Conservation (phyloP, 2,329 filamentous ascomycete species). For the Xylaria sp. region DNA sequence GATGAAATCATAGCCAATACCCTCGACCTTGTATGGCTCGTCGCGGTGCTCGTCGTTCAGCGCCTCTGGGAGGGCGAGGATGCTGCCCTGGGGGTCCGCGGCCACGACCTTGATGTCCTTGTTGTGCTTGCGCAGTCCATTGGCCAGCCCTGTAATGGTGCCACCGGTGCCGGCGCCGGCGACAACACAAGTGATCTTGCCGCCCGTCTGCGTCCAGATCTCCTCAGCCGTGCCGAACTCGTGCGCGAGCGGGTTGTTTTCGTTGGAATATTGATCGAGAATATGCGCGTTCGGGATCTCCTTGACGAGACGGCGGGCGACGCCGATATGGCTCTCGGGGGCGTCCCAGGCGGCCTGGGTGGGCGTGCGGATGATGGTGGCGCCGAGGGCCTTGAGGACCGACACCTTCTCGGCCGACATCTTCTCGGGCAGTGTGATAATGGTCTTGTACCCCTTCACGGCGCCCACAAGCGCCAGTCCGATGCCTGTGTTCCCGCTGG, state of each 20-base stretch:
- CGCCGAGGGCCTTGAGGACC: constrained; percentile 90
- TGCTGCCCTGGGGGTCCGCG: constrained; percentile 91
- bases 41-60: constrained; percentile 86
- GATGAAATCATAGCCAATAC: constrained; percentile 98
- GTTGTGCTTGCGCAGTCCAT: constrained; percentile 89
- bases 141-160: constrained; percentile 90
- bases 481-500: constrained; percentile 97
- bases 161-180: constrained; percentile 96
- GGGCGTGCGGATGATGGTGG: constrained; percentile 96
- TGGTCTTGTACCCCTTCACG: constrained; percentile 97
- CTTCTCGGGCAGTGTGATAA: constrained; percentile 98
- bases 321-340: constrained; percentile 96
- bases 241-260: constrained; percentile 91
- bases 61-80: constrained; percentile 82
- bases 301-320: constrained; percentile 88
- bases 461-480: constrained; percentile 93
- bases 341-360: constrained; percentile 95
- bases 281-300: constrained; percentile 98
- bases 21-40: constrained; percentile 95
- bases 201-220: constrained; percentile 91
- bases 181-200: constrained; percentile 83
- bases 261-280: constrained; percentile 93
- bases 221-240: constrained; percentile 95
- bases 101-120: constrained; percentile 86
- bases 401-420: constrained; percentile 99